Percentiles rank a stretch among this genome's conserved stretches.
Evolutionary conservation across 1,139 yeast genomes (phyloP).

Genomic region (Magnusiomyces fungicola): DNA sequence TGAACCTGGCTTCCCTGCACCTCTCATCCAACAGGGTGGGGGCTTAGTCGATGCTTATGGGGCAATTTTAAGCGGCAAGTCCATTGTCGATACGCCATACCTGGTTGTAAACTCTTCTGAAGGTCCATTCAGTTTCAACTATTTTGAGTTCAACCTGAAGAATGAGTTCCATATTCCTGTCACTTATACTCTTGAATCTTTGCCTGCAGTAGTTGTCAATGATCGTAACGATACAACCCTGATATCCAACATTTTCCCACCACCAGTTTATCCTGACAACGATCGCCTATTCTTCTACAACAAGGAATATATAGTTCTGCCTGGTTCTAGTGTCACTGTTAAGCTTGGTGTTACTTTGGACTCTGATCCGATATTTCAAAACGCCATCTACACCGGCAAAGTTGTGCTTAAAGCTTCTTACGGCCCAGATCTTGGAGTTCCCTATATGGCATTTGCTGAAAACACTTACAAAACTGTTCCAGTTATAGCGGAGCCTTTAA

Average conservation of each 20-base stretch:
- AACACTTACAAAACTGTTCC: conserved; percentile 1
- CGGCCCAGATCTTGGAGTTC: conserved; percentile 9
- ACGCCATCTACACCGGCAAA: conserved; percentile 9
- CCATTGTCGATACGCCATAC: conserved; percentile 15
- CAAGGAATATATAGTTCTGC: not conserved
- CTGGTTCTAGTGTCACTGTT: conserved; percentile 5
- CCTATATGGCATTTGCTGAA: conserved; percentile 10
- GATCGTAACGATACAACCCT: conserved; percentile 1
- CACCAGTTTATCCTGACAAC: not conserved
- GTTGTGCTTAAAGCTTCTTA: conserved; percentile 4
- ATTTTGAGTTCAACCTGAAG: conserved; percentile 17
- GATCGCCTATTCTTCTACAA: conserved; percentile 2
- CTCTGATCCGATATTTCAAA: not conserved
- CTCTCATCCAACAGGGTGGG: conserved; percentile 22
- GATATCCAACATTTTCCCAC: conserved; percentile 4
- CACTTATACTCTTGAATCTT: conserved; percentile 14
- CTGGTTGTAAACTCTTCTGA: conserved; percentile 21
- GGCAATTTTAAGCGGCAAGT: conserved; percentile 32
- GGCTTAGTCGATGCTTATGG: conserved; percentile 33
- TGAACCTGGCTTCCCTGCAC: conserved; percentile 13
- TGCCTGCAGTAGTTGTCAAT: conserved; percentile 7
- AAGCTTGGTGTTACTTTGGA: conserved; percentile 1
- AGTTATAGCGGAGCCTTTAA: not conserved
- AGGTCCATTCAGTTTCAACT: conserved; percentile 15
- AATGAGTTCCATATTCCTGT: conserved; percentile 15